Base-by-base conservation (phyloP, 495 filamentous ascomycete species). In the Trypethelium eluteriae region DNA sequence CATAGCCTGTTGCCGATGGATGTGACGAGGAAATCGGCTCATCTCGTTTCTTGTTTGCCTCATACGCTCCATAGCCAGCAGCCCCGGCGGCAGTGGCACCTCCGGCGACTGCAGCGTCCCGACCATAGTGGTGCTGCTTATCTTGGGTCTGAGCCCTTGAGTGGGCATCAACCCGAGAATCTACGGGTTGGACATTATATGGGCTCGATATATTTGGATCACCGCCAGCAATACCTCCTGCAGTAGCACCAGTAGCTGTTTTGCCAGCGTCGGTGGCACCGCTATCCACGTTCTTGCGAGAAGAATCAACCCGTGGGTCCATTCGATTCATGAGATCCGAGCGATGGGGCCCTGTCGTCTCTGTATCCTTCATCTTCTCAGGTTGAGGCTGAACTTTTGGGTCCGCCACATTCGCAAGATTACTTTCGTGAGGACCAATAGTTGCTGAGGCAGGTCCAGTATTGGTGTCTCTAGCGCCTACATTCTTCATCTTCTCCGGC, bases 101-200 rank as follows among this genome's bases (percentile, higher is more conserved):
- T n/a, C 70, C 70, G 12, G 67, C 71, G n/a, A 71, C 5, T 9
- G 67, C 71, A 18, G 70, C 71, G 39, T 73, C 70, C 2, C 71
- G 70, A 25, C 70, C 64, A 38, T 74, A 70, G 63, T 76, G 72
- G 38, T 74, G 71, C 11, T 74, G 32, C n/a, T 49, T 44, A 10
- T 39, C 10, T 39, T 63, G 12, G 7, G 62, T 49, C 16, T 53
- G 49, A 47, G 16, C 5, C 36, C 36, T 2, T 53, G 62, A 34
- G 47, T 38, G 36, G 32, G 62, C 36, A n/a, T 38, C 64, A 50
- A 38, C 39, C 5, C 47, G 64, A 41, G 64, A 32, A 62, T 62
- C 59, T 34, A 62, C 25, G 7, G 59, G 59, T 62, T 38, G 59
- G 36, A 36, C 2, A 62, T 62, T 38, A 32, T 62, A 62, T 53